Evolutionary conservation across 2,329 filamentous ascomycete species (phyloP).

Genomic region (Cadophora gregata): DNA sequence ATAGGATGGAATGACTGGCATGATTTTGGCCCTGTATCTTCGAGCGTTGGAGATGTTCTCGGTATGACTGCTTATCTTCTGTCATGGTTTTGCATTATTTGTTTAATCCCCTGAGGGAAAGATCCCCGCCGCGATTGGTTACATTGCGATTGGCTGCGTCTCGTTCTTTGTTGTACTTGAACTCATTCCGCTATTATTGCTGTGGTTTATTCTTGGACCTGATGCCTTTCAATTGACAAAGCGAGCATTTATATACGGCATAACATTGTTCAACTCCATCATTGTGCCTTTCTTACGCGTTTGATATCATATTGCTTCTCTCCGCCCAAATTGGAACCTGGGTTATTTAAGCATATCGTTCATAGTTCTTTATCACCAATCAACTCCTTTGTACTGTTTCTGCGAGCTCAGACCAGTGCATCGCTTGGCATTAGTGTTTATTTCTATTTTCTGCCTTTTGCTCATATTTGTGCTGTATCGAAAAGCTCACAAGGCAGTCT

Average conservation of each 20-base stretch:
- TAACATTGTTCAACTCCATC: not conserved
- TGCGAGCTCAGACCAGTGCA: too few species aligned
- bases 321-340: not conserved
- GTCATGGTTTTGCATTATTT: not conserved
- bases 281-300: not conserved
- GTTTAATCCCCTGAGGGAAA: not conserved
- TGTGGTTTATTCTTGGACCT: not conserved
- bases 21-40: not conserved
- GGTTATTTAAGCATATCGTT: not conserved
- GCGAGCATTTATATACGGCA: not conserved
- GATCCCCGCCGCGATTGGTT: not conserved
- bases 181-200: not conserved
- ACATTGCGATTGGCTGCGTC: too few species aligned
- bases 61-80: not conserved
- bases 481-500: too few species aligned
- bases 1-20: constrained; percentile 16
- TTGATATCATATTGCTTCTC: not conserved
- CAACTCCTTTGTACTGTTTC: not conserved
- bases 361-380: not conserved
- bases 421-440: too few species aligned
- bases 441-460: too few species aligned
- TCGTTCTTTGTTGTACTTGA: not conserved
- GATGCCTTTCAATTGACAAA: not conserved
- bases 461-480: too few species aligned
- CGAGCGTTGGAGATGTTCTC: too few species aligned